Base-by-base conservation (phyloP, 495 filamentous ascomycete genomes). In the Darksidea phi region DNA sequence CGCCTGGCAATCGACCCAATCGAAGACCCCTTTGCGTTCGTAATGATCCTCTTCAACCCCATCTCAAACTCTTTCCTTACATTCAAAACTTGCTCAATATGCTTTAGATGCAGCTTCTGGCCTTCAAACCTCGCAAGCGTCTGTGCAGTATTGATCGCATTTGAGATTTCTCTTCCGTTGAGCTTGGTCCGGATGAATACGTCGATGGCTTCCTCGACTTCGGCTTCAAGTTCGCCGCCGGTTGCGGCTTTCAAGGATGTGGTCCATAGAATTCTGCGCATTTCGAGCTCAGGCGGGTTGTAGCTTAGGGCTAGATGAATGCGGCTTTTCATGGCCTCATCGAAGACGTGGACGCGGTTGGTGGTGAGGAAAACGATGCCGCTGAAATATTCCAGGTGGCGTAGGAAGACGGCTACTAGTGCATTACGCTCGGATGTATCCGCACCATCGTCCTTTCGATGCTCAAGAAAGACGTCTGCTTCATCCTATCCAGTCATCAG, bases 231-330 rank as follows among this genome's bases (percentile, higher is more conserved):
- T 11, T 59, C 49, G 1, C 59, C 46, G 6, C 8, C 26, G 6
- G 47, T n/a, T 4, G 58, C 17, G 11, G 36, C 45, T 18, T 11
- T 49, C 2, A 70, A 46, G 10, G 21, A 34, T 36, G 65, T 59
- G 7, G 18, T 43, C 66, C 62, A 68, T 5, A 68, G 37, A 25
- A 36, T 26, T 17, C 49, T 23, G 17, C 66, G 25, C 48, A 51
- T 50, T 17, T 55, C 42, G 13, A 38, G 5, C 24, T 57, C 50
- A 6, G 61, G 66, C 23, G 67, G 47, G 25, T 57, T 49, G 61
- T 77, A 78, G 20, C 64, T 62, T 4, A 77, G 68, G 13, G 74
- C 74, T 25, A 78, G 69, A 61, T 77, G 72, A 38, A 79, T 71
- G 13, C 75, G 64, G 28, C 45, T 54, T 20, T 62, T 58, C 25